Evolutionary conservation across 345 rosid species (phyloP).

Genomic region (Populus ilicifolia): DNA sequence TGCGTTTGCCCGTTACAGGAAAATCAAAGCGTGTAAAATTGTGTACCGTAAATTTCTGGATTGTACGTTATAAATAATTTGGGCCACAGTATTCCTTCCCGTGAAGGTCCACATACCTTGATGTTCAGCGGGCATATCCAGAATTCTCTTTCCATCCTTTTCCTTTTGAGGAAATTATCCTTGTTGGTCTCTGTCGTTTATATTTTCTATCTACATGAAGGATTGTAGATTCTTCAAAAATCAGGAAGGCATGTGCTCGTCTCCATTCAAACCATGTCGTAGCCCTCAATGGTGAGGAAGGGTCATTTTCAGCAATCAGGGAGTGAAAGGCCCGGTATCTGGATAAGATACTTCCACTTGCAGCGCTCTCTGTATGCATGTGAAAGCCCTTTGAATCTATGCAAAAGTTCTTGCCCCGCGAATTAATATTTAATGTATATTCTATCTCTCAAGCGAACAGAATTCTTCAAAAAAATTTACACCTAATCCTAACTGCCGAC

Average conservation of each 20-base stretch:
- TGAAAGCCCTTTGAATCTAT: neutral
- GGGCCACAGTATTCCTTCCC: neutral
- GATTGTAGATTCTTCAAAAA: neutral
- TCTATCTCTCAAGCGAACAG: neutral
- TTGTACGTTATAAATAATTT: too few species aligned
- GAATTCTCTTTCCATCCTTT: neutral
- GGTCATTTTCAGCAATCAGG: neutral
- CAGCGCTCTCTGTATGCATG: neutral
- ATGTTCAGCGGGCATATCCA: neutral
- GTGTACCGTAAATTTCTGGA: too few species aligned
- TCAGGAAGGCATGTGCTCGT: neutral
- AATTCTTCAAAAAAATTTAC: neutral
- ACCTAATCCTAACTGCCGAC: constrained; percentile 21
- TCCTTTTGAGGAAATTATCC: neutral
- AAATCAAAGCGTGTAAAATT: too few species aligned
- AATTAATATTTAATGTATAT: neutral
- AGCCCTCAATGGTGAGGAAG: neutral
- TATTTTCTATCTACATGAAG: neutral
- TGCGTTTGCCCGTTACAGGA: too few species aligned
- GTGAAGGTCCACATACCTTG: neutral
- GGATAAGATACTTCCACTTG: constrained; percentile 1
- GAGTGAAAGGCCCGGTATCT: neutral
- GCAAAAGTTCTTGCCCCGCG: neutral
- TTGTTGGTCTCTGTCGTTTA: neutral
- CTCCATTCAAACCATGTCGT: neutral